Conservation (phyloP, 345 rosid genomes). For the Lumnitzera littorea region DNA sequence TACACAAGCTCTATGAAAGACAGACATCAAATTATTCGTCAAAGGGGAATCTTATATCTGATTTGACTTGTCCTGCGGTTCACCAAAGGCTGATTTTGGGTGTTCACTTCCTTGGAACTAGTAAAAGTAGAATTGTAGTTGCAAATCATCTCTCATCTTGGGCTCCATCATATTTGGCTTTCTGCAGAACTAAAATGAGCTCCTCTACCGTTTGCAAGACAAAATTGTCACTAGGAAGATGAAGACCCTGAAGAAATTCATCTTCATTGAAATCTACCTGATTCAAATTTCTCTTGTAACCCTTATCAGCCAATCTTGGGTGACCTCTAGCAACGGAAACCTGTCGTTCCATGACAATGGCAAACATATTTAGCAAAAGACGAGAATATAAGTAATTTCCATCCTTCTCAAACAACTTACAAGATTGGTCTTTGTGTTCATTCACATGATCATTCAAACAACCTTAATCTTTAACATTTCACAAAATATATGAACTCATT, state of each 20-base stretch:
- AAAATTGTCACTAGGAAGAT: slow-evolving; percentile 30
- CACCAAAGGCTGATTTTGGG: too few species aligned
- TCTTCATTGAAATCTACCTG: slow-evolving; percentile 24
- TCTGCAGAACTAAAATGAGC: slow-evolving; percentile 16
- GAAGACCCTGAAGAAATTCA: slow-evolving; percentile 25
- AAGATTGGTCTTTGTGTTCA: not conserved
- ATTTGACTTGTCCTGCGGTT: too few species aligned
- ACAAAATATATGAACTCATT: too few species aligned
- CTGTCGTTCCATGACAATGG: slow-evolving; percentile 23
- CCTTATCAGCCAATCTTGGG: slow-evolving; percentile 40
- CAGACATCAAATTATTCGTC: too few species aligned
- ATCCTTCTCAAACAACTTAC: not conserved
- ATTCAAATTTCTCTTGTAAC: slow-evolving; percentile 34
- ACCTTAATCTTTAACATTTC: too few species aligned
- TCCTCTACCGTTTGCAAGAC: slow-evolving; percentile 18
- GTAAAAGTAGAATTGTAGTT: too few species aligned
- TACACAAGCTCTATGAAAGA: too few species aligned
- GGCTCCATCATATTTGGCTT: slow-evolving; percentile 5
- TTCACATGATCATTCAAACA: not conserved
- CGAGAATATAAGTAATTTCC: not conserved
- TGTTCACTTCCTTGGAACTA: too few species aligned
- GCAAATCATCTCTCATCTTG: too few species aligned
- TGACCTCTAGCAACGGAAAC: slow-evolving; percentile 53
- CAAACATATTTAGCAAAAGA: not conserved
- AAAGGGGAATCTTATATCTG: too few species aligned